These are phyloP conservation scores for Diaporthe helianthi DNA, from an alignment of 2,329 filamentous ascomycete species.

Conservation along the genomic window DNA sequence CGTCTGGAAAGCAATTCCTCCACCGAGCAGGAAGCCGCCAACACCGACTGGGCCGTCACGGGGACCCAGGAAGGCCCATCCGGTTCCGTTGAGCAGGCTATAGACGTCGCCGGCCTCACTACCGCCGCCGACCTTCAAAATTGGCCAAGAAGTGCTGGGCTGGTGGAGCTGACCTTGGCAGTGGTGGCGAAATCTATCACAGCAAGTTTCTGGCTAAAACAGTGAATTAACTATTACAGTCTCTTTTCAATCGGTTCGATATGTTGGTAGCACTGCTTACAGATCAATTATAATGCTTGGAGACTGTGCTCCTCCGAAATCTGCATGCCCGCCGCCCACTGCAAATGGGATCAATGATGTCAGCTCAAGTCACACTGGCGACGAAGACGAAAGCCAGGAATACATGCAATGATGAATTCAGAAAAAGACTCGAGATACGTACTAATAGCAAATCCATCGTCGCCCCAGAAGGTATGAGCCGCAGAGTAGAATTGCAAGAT, in stretches of 20 bases:
- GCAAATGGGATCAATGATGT: background rate
- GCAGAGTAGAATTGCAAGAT: constrained; percentile 32
- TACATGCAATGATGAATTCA: too few species aligned
- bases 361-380: too few species aligned
- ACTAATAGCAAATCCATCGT: constrained; percentile 31
- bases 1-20: constrained; percentile 30
- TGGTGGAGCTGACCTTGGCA: constrained; percentile 11
- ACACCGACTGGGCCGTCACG: constrained; percentile 27
- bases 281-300: constrained; percentile 28
- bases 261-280: background rate
- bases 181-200: constrained; percentile 14
- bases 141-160: constrained; percentile 27
- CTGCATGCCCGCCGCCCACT: constrained; percentile 30
- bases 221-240: background rate
- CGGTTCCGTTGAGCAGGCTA: constrained; percentile 23
- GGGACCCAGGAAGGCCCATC: constrained; percentile 29
- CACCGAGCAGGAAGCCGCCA: constrained; percentile 28
- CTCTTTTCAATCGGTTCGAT: background rate
- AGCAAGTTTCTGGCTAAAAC: constrained; percentile 12
- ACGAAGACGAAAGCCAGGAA: too few species aligned
- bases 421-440: background rate
- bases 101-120: constrained; percentile 29
- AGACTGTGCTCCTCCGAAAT: constrained; percentile 30
- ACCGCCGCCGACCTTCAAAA: constrained; percentile 29
- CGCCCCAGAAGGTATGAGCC: constrained; percentile 26